Conservation (phyloP, 768 basidiomycete genomes). For the Lactarius quietus region DNA sequence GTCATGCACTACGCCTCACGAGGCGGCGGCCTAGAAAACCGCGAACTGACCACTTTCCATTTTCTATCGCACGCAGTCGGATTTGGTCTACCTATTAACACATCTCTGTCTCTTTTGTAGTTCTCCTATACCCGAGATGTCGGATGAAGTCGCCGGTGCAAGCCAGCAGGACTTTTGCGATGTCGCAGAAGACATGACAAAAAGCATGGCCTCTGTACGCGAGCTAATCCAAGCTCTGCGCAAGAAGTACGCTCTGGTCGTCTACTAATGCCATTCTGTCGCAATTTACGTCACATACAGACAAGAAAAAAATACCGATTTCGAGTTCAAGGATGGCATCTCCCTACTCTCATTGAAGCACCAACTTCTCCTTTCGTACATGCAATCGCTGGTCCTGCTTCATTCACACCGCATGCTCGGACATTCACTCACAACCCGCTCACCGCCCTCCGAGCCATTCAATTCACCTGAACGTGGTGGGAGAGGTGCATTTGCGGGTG, state of each 20-base stretch:
- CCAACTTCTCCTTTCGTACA: slow-evolving; percentile 75
- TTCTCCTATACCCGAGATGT: not conserved
- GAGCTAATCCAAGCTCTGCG: slow-evolving; percentile 51
- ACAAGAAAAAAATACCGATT: slow-evolving; percentile 32
- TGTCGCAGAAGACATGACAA: slow-evolving; percentile 53
- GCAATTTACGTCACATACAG: slow-evolving; percentile 26
- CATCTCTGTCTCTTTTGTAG: not conserved
- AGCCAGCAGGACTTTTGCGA: slow-evolving; percentile 29
- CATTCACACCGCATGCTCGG: slow-evolving; percentile 67
- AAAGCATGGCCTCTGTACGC: slow-evolving; percentile 58
- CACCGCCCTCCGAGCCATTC: slow-evolving; percentile 51
- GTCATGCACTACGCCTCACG: slow-evolving; percentile 50
- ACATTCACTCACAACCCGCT: slow-evolving; percentile 52
- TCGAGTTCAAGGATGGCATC: slow-evolving; percentile 73
- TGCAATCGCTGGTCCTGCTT: slow-evolving; percentile 78
- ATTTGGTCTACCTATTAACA: not conserved
- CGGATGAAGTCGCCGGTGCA: slow-evolving; percentile 16
- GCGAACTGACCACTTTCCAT: slow-evolving; percentile 45
- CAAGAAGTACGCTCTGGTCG: slow-evolving; percentile 45
- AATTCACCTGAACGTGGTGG: slow-evolving; percentile 45
- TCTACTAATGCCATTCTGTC: not conserved
- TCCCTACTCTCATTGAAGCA: slow-evolving; percentile 89
- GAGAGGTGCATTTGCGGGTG: slow-evolving; percentile 62
- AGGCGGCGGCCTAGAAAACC: slow-evolving; percentile 65
- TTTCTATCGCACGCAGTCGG: not conserved